Percentiles rank a stretch among this genome's conserved stretches.
phyloP scores from a whole-genome alignment of 306 rosid genomes.

The Prunus persica region DNA sequence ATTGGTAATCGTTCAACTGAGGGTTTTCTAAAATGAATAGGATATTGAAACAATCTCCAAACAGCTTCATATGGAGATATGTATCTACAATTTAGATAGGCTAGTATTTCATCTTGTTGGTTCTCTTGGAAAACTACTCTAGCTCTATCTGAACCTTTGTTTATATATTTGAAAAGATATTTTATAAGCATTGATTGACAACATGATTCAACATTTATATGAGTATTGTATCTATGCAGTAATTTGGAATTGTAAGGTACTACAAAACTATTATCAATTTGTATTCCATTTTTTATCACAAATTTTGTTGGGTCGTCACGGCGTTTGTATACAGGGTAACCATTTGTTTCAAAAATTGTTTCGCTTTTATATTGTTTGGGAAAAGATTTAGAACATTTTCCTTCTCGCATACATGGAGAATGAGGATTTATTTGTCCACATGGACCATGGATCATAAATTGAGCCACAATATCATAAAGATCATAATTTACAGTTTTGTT shows the following conservation, averaged over 20 bases:
- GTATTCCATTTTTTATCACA: no score
- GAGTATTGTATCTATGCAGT: not conserved
- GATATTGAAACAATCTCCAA: no score
- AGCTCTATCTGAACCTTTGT: no score
- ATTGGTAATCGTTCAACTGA: no score
- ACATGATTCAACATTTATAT: not conserved
- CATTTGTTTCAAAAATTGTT: not conserved
- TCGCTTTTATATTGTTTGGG: not conserved
- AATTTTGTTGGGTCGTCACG: no score
- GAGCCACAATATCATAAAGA: not conserved
- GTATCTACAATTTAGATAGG: no score
- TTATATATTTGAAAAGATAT: no score
- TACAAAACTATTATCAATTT: not conserved
- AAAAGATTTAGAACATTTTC: not conserved
- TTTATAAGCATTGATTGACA: not conserved
- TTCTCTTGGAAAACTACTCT: no score
- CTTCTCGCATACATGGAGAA: not conserved
- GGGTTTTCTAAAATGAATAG: no score
- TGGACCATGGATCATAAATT: not conserved
- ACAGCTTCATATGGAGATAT: no score
- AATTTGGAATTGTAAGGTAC: not conserved
- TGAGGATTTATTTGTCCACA: not conserved
- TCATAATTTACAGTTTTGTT: not conserved
- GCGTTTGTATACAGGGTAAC: not conserved
- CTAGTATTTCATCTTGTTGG: no score